Base-by-base conservation (phyloP, 305 asterid species). In the Plantago coronopus region DNA sequence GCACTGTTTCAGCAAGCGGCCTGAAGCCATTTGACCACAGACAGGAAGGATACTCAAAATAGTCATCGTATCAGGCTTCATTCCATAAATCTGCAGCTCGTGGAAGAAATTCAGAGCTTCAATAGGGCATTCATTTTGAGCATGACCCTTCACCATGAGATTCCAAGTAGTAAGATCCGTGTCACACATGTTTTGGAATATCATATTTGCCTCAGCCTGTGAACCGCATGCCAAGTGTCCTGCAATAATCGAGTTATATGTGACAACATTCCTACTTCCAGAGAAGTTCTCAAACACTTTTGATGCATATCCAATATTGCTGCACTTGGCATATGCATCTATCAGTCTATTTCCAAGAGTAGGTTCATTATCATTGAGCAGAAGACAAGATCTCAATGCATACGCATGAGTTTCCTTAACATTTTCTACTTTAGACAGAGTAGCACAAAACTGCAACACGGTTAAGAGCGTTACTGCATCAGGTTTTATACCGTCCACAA, bases 251-350 rank as follows among this genome's bases (percentile, higher is more conserved):
- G 93, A 76, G 55, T 90, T 90, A 75, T 76, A 81, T 48, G 95
- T 80, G 23, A 83, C 74, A 61, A 79, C 76, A 75, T 80, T 87
- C 69, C 78, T 80, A 73, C 76, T 78, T 62, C 69, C 78, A 5
- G 84, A 75, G 58, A 87, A 66, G 70, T 48, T 74, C 55, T 76
- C 79, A 71, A 87, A 90, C 38, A 71, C 59, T 60, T 64, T 81
- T 29, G 64, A 76, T 31, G 95, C 89, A 17, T 78, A 78, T 48
- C 67, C 83, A 74, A 85, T 68, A 68, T 72, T 74, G 65, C 81
- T 81, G 62, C 89, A 83, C 71, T 81, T 90, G 42, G 91, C 86
- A 80, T 90, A 90, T 22, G 96, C 96, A 76, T 87, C 94, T 63
- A 87, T 81, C 70, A 90, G 70, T 18, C 87, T 82, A 73, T 90